Evolutionary conservation across 148 eudicot genomes (phyloP), one percentile per base, ranked within the genome.

Genomic region (Cornus kousa): DNA sequence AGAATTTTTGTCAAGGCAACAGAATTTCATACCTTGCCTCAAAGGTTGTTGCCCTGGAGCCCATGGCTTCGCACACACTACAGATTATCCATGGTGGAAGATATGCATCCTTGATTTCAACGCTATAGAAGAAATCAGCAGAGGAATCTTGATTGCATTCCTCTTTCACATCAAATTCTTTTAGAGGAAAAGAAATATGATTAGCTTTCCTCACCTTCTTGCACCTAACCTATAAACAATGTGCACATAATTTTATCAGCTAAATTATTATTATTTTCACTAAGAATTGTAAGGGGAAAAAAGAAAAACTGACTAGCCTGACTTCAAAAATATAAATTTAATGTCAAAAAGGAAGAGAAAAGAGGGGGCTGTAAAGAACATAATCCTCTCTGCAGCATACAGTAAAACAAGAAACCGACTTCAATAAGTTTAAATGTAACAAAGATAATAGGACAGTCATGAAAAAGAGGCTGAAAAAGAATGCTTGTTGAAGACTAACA

Each of bases 31-130:
- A 96, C 99, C 95, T 91, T 80, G 92, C 90, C 43, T 93, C 97
- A 79, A 92, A 96, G 79, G 82, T 87, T 76, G 69, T 84, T 40
- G 88, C 97, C 60, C 86, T 85, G 7, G 91, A 86, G 75, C 77
- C 62, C 85, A 96, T 80, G 50, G 88, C 87, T 69, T 85, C 80
- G 62, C 95, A 96, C 59, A 93, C 67, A 74, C 88, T 81, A 76
- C 80, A 80, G 74, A 91, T 81, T 72, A 86, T 75, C 97, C 99
- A 91, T 70, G 99, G 99, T 5, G 99, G 94, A 85, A 93, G 89
- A 87, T 85, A 93, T 0, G 87, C 77, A 83, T 89, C 99, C 78
- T 83, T 91, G 71, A 93, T 80, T 85, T 96, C 98, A 70, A 93
- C 87, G 82, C 93, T 92, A 81, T 93, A 90, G 80, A 86, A 83